Conservation (phyloP, 1,284 basidiomycete genomes). For the Lentinula novae-zelandiae region DNA sequence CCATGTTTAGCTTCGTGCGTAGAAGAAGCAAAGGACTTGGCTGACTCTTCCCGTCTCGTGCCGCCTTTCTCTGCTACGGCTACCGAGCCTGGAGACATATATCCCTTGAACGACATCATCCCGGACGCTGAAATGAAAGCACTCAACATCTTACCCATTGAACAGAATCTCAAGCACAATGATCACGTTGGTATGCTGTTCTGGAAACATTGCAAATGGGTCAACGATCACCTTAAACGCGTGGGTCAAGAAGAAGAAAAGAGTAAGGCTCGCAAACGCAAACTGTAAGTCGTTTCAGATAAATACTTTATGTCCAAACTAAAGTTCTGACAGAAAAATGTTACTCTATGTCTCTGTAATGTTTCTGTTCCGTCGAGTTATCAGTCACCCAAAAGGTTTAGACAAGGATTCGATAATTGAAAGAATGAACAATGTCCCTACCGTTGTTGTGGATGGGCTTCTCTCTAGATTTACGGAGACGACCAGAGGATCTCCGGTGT, state of each 20-base stretch:
- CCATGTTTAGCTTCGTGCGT: constrained; percentile 9
- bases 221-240: constrained; percentile 54
- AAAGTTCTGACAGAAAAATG: constrained; percentile 51
- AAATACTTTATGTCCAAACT: not conserved
- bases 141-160: constrained; percentile 50
- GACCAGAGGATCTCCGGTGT: constrained; percentile 60
- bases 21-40: constrained; percentile 64
- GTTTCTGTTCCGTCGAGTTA: constrained; percentile 59
- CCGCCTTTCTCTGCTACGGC: constrained; percentile 71
- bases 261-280: constrained; percentile 41
- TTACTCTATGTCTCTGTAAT: constrained; percentile 78
- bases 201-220: constrained; percentile 62
- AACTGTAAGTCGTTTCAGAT: constrained; percentile 40
- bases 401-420: constrained; percentile 50
- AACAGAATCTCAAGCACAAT: constrained; percentile 42
- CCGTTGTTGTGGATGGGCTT: constrained; percentile 68
- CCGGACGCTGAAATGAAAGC: constrained; percentile 75
- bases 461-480: constrained; percentile 79
- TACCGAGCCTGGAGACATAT: constrained; percentile 65
- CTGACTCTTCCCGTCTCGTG: constrained; percentile 66
- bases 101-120: constrained; percentile 73
- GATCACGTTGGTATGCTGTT: constrained; percentile 56
- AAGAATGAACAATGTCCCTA: constrained; percentile 57
- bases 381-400: constrained; percentile 34
- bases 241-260: constrained; percentile 32